Percentiles rank a stretch among this genome's conserved stretches.
Evolutionary conservation across 129 eudicot genomes (phyloP).

Genomic region (Flaveria linearis): DNA sequence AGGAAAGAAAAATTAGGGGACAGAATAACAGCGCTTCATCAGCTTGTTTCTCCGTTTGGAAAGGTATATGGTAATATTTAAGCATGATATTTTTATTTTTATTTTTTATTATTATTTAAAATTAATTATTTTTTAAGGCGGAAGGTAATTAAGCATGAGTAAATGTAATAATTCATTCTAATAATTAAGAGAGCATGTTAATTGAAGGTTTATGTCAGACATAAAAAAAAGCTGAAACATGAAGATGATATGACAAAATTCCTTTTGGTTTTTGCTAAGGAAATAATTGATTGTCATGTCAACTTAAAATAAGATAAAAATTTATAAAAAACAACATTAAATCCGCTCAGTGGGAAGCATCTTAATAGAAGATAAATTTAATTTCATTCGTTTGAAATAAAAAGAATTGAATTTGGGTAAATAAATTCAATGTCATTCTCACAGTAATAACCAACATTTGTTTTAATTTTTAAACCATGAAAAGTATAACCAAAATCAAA

Average conservation of each 20-base stretch:
- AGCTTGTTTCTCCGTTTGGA: conserved; percentile 95
- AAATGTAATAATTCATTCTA: not conserved
- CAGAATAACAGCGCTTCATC: conserved; percentile 92
- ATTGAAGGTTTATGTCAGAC: not conserved
- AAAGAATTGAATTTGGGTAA: not conserved
- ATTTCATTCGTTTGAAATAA: too few relatives aligned
- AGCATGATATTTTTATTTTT: too few relatives aligned
- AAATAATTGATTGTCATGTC: conserved; percentile 35
- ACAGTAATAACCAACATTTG: not conserved
- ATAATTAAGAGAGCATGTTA: not conserved
- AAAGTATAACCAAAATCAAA: not conserved
- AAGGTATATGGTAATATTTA: conserved; percentile 56
- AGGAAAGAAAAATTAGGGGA: conserved; percentile 95
- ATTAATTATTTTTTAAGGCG: too few relatives aligned
- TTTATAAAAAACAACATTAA: conserved; percentile 12
- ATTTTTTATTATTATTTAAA: too few relatives aligned
- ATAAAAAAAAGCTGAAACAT: conserved; percentile 19
- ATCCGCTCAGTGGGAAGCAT: conserved; percentile 1
- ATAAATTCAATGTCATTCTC: not conserved
- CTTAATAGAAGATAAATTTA: not conserved
- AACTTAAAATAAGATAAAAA: conserved; percentile 17
- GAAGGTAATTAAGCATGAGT: conserved; percentile 3
- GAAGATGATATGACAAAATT: conserved; percentile 33
- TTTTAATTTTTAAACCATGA: not conserved
- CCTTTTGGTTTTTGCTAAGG: conserved; percentile 7